A percentile compares a stretch with the other conserved stretches of the same genome.
phyloP scores from a whole-genome alignment of 1,284 basidiomycete species.

The Trichosporon faecale region DNA sequence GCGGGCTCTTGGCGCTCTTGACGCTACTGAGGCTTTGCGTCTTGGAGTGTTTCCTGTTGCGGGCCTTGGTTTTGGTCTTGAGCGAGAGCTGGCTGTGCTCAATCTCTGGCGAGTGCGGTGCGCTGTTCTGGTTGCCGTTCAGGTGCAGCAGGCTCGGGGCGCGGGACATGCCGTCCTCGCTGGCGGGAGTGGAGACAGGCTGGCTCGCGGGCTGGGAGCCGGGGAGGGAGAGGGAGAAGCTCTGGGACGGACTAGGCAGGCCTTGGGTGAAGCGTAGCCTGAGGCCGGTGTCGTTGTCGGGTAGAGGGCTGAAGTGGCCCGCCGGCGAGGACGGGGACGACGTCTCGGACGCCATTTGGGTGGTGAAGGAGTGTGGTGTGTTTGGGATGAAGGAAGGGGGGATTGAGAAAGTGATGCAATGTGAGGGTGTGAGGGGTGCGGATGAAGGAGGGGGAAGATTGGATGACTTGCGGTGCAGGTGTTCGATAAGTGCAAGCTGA shows the following conservation, averaged over 20 bases:
- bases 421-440: background rate
- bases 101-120: background rate
- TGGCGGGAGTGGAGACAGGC: background rate
- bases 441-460: background rate
- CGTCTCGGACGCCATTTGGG: conserved; percentile 7
- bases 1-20: conserved; percentile 20
- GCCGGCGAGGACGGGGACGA: conserved; percentile 3
- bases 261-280: conserved; percentile 3
- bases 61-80: conserved; percentile 6
- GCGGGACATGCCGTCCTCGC: background rate
- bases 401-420: background rate
- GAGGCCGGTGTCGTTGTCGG: conserved; percentile 3
- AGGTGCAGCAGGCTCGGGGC: background rate
- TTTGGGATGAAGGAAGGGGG: background rate
- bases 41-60: conserved; percentile 3
- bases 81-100: background rate
- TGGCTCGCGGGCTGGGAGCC: background rate
- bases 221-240: conserved; percentile 2
- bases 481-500: background rate
- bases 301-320: conserved; percentile 6
- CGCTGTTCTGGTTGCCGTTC: background rate
- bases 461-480: background rate
- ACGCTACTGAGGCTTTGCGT: background rate
- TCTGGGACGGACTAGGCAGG: background rate
- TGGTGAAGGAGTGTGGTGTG: background rate